Conservation (phyloP, 139 green algal genomes). For the Closterium sp. region DNA sequence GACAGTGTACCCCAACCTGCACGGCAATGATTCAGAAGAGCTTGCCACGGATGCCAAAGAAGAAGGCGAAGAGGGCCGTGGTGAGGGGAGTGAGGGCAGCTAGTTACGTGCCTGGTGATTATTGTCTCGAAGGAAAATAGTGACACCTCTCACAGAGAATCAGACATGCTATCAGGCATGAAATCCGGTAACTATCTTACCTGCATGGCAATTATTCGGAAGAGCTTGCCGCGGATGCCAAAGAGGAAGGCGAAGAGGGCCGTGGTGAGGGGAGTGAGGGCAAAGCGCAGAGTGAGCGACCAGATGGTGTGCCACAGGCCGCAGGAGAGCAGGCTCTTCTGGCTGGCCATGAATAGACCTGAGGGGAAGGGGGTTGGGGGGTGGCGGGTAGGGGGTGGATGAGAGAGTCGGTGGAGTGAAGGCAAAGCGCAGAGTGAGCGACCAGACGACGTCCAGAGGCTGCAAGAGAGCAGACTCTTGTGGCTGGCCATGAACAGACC, state of each 20-base stretch:
- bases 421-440: not conserved
- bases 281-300: conserved; percentile 2
- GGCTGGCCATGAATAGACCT: conserved; percentile 27
- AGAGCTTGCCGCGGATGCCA: conserved; percentile 6
- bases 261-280: not conserved
- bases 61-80: not conserved
- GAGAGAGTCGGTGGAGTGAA: not conserved
- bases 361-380: not conserved
- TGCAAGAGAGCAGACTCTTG: conserved; percentile 8
- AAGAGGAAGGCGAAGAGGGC: not conserved
- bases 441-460: not conserved
- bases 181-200: too few species aligned
- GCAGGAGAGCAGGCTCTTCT: conserved; percentile 18
- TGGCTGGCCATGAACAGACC: conserved; percentile 32
- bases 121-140: too few species aligned
- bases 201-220: conserved; percentile 16
- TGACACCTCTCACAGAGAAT: too few species aligned
- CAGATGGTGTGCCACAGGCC: conserved; percentile 4
- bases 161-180: too few species aligned
- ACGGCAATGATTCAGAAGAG: conserved; percentile 3
- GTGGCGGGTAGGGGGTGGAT: not conserved
- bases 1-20: not conserved
- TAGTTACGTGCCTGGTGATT: too few species aligned
- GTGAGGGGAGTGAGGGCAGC: too few species aligned
- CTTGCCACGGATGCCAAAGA: conserved; percentile 3